Base-by-base conservation (phyloP, 2,329 filamentous ascomycete species). In the Pyricularia grisea region DNA sequence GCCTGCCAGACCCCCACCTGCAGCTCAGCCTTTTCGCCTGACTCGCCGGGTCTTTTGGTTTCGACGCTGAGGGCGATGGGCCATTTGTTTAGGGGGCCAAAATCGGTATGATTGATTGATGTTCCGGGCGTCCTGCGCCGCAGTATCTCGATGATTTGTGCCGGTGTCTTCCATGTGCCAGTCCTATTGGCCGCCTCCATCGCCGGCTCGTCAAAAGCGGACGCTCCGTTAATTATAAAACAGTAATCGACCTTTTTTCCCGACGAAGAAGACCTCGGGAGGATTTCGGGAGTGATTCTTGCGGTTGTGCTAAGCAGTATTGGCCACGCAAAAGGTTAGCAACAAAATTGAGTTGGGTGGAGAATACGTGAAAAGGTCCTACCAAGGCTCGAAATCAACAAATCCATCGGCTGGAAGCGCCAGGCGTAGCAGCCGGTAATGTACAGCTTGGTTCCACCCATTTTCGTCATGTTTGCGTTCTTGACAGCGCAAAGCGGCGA, bases 1-100 rank as follows among this genome's bases (percentile, higher is more conserved):
- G 63, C 68, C 23, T 20, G 23, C 65, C 68, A 69, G n/a, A 69
- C 50, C 28, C 68, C 65, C 14, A 67, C 42, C 68, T 69, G 42
- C 42, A 69, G 11, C 36, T 30, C n/a, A 7, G 68, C 68, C 7
- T 27, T 23, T 9, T 66, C 55, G 23, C 17, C 50, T 12, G 64
- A 60, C 14, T 27, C 42, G 25, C 50, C 25, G 20, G 68, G 68
- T 33, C 31, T 60, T 65, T 42, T 69, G n/a, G 65, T 69, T 58
- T 64, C 42, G 68, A 69, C 63, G 65, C 68, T 69, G n/a, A 69
- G 28, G 6, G 68, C 68, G 65, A 69, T 28, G n/a, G 68, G 68
- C 10, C n/a, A 67, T 31, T 36, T 58, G 20, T 33, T 31, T 11
- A 69, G 28, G 7, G 68, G 42, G 7, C 28, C 50, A 30, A 69